Evolutionary conservation across 495 filamentous ascomycete genomes (phyloP), one percentile per base, ranked within the genome.

Genomic region (Clohesyomyces aquaticus): DNA sequence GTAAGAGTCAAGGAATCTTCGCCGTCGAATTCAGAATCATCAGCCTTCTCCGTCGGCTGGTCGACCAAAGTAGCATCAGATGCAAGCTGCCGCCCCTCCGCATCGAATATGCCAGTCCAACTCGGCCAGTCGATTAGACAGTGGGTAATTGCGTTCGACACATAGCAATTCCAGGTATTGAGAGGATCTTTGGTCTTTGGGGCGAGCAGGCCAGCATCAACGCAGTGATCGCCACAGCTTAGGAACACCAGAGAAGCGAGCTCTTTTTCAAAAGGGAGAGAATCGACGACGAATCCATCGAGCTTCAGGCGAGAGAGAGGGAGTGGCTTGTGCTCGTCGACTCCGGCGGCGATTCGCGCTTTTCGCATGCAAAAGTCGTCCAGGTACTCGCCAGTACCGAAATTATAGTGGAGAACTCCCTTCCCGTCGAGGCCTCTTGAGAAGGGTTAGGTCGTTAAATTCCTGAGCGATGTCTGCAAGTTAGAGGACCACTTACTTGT

Each of bases 341-440:
- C 1, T n/a, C 32, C 26, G 14, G 65, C 25, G 1, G 65, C 52
- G 12, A 55, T 41, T 16, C 65, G 65, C 11, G 65, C 65, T 50
- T 64, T 63, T 6, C 60, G 23, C 16, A 68, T 68, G 29, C 48
- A 47, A 25, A 52, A 21, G 26, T 63, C 46, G 48, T 68, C 65
- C 16, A 68, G 65, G 47, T 68, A 68, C 32, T 68, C 65, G 0
- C 65, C 65, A 27, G 26, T 21, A n/a, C 65, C 65, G 26, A 54
- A 43, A 3, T 21, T 14, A 29, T 63, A 35, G 49, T 68, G 60
- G 19, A 68, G 55, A 10, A 50, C 16, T 9, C 65, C 65, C 21
- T 49, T 59, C 21, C 65, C 65, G 29, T 59, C 65, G 11, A 49
- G 11, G 9, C 65, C 65, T 23, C 65, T 68, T 18, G 2, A 12